Percentiles rank a stretch among this genome's conserved stretches.
These are phyloP conservation scores for Apiotrichum sp. DNA, from an alignment of 1,284 basidiomycete genomes.

Conservation along the genomic window DNA sequence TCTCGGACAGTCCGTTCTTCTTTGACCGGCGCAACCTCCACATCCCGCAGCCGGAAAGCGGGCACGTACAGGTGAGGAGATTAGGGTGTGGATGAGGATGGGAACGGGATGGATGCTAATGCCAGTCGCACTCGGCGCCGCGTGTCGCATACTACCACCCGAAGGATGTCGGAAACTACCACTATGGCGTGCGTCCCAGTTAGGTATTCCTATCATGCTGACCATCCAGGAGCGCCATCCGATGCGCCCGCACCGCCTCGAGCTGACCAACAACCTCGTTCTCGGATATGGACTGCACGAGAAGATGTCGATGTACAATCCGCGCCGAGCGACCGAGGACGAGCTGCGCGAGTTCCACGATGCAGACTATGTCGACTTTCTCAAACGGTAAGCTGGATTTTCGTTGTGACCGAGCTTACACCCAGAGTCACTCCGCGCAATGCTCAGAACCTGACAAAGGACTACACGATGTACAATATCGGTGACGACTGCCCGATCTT, in stretches of 20 bases:
- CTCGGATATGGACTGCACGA: constrained; percentile 95
- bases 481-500: constrained; percentile 94
- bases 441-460: constrained; percentile 54
- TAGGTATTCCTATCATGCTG: constrained; percentile 11
- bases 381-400: constrained; percentile 61
- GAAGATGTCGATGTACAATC: constrained; percentile 89
- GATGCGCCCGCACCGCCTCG: constrained; percentile 95
- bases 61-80: constrained; percentile 34
- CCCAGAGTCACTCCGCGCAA: constrained; percentile 40
- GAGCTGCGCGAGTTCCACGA: constrained; percentile 92
- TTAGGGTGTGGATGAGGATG: too few relatives aligned
- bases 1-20: constrained; percentile 47
- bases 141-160: constrained; percentile 95
- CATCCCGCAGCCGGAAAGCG: constrained; percentile 36
- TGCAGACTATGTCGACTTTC: constrained; percentile 86
- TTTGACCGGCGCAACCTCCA: constrained; percentile 39
- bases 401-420: too few relatives aligned
- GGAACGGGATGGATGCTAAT: background rate
- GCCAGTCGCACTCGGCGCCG: constrained; percentile 72
- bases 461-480: constrained; percentile 78
- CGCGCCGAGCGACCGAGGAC: constrained; percentile 76
- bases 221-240: constrained; percentile 78
- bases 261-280: constrained; percentile 90
- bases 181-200: constrained; percentile 69
- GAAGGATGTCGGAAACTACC: constrained; percentile 86